Conservation (phyloP, 2,329 filamentous ascomycete genomes). For the Fusarium haematococcum region DNA sequence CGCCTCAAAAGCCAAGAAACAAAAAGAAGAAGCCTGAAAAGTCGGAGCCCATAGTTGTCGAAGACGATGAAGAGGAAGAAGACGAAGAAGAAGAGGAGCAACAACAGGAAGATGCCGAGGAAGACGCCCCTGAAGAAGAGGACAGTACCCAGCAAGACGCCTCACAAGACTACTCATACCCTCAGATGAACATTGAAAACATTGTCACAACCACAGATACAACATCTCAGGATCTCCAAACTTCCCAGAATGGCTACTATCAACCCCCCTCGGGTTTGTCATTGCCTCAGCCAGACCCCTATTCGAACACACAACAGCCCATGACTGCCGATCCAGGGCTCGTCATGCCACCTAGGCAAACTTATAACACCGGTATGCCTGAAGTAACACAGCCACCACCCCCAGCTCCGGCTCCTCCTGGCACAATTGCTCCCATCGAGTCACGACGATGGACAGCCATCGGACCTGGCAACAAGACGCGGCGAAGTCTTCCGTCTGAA, state of each 20-base stretch:
- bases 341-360: slow-evolving; percentile 31
- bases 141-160: slow-evolving; percentile 16
- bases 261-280: slow-evolving; percentile 42
- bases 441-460: slow-evolving; percentile 23
- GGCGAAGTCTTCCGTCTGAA: slow-evolving; percentile 35
- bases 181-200: slow-evolving; percentile 46
- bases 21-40: slow-evolving; percentile 33
- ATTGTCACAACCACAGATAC: slow-evolving; percentile 41
- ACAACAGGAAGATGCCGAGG: slow-evolving; percentile 22
- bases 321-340: slow-evolving; percentile 11
- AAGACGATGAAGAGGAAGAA: slow-evolving; percentile 25
- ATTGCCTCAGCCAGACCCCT: slow-evolving; percentile 41
- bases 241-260: slow-evolving; percentile 43
- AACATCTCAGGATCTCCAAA: slow-evolving; percentile 32
- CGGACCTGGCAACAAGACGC: slow-evolving; percentile 6
- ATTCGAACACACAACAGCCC: slow-evolving; percentile 27
- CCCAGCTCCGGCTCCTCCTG: slow-evolving; percentile 20
- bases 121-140: slow-evolving; percentile 28
- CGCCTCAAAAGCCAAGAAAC: slow-evolving; percentile 47
- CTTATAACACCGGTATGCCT: slow-evolving; percentile 18
- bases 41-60: slow-evolving; percentile 21
- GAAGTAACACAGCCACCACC: slow-evolving; percentile 25
- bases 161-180: slow-evolving; percentile 42
- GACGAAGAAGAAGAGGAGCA: slow-evolving; percentile 26
- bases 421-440: slow-evolving; percentile 24